Percentiles rank a stretch among this genome's conserved stretches.
These are phyloP conservation scores for Solanum chiquidenum DNA, from an alignment of 257 asterid genomes.

Conservation along the genomic window DNA sequence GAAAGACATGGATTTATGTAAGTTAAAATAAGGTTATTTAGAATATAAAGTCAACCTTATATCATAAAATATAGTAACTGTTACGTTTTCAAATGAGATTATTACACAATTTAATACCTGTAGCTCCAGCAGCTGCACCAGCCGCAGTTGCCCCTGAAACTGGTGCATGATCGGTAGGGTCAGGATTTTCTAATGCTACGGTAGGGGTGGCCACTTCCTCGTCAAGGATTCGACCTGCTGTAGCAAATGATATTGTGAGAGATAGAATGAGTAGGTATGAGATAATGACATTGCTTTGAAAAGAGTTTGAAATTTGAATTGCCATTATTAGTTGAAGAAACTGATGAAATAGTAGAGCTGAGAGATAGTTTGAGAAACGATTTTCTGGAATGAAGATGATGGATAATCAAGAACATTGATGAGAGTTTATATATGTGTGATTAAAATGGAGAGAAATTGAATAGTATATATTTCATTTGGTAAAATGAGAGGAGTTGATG, in stretches of 20 bases:
- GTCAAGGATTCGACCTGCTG: constrained; percentile 26
- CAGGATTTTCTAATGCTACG: constrained; percentile 4
- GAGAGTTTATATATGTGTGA: background rate
- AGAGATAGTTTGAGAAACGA: background rate
- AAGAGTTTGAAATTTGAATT: background rate
- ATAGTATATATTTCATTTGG: background rate
- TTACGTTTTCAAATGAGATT: background rate
- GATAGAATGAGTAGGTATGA: constrained; percentile 10
- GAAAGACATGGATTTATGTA: background rate
- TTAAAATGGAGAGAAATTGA: background rate
- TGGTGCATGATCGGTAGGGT: background rate
- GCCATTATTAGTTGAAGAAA: background rate
- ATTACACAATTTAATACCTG: background rate
- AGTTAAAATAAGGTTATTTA: background rate
- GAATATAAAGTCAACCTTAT: no score
- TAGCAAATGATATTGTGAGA: constrained; percentile 4
- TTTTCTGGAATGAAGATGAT: background rate
- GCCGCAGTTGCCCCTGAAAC: background rate
- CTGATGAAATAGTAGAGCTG: background rate
- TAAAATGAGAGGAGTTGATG: background rate
- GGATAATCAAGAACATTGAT: background rate
- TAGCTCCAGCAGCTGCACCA: background rate
- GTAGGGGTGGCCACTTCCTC: constrained; percentile 15
- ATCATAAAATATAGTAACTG: no score
- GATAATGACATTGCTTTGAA: background rate